Evolutionary conservation across 2,329 filamentous ascomycete species (phyloP), one percentile per base, ranked within the genome.

Genomic region (Seiridium cupressi): DNA sequence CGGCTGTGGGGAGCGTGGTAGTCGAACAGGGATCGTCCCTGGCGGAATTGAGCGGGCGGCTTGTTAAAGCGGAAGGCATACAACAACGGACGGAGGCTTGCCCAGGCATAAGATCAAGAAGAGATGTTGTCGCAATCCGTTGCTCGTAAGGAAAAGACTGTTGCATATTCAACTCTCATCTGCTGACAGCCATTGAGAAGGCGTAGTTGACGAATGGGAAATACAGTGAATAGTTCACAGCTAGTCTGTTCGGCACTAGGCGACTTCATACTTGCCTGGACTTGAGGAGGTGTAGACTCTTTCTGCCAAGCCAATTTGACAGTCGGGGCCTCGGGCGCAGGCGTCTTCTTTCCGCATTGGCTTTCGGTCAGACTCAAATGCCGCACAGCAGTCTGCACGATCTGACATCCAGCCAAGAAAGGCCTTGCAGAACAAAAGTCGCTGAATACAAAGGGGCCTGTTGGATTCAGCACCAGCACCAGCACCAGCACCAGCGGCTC

Each of bases 1-100:
- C 31, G 54, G 44, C 31, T 32, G 54, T 57, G 44, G 44, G 44
- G 54, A 48, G 54, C 40, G 34, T 31, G 40, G 18, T 47, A n/a
- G 34, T 35, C 31, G 18, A 42, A 57, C 54, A 57, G 54, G 54
- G 54, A 57, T 57, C 11, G 54, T 9, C 38, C 40, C 32, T 31
- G 31, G 34, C 18, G 40, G 31, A 57, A 57, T 44, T 53, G 38
- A 42, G 38, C 38, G 38, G 38, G 38, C 38, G 38, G 38, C 7
- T 42, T 35, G 49, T 31, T 13, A 5, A 51, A 32, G 9, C 49
- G 49, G 49, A 51, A 51, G 49, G 49, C 31, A 31, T 18, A 32
- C 4, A 51, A 34, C 8, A 9, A 42, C 38, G 7, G 38, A 42
- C 18, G 2, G 18, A 26, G 18, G 18, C 18, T 26, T 26, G 18